Evolutionary conservation across 768 basidiomycete species (phyloP).

Genomic region (Naganishia vishniacii): DNA sequence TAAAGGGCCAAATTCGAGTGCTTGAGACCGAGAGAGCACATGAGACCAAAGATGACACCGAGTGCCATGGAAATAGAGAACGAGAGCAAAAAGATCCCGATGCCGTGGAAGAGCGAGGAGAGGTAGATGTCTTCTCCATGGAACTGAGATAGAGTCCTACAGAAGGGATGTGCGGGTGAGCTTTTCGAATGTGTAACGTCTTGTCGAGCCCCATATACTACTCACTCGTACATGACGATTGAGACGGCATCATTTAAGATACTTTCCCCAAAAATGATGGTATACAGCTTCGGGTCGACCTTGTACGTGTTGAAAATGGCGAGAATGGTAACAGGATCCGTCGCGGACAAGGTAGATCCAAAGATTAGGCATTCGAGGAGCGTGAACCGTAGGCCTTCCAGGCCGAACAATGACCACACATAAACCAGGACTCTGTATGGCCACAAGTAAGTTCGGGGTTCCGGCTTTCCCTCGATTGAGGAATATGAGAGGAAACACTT

Average conservation of each 20-base stretch:
- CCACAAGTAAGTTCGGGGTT: no score
- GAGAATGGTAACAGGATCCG: slow-evolving; percentile 94
- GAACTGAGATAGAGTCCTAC: slow-evolving; percentile 83
- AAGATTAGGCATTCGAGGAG: slow-evolving; percentile 92
- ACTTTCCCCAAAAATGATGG: slow-evolving; percentile 94
- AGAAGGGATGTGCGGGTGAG: not conserved
- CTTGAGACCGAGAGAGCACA: slow-evolving; percentile 85
- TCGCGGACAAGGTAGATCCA: slow-evolving; percentile 92
- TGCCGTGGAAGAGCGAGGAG: slow-evolving; percentile 84
- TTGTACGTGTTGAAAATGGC: slow-evolving; percentile 98
- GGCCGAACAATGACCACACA: slow-evolving; percentile 84
- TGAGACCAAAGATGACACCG: slow-evolving; percentile 84
- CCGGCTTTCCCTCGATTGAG: no score
- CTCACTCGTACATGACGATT: slow-evolving; percentile 99
- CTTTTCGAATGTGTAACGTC: not conserved
- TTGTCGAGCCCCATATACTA: slow-evolving; percentile 37
- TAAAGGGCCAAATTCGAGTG: slow-evolving; percentile 73
- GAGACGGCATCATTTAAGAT: slow-evolving; percentile 97
- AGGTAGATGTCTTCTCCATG: slow-evolving; percentile 79
- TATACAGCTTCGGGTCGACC: slow-evolving; percentile 95
- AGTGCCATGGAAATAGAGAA: slow-evolving; percentile 93
- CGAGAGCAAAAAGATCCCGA: slow-evolving; percentile 93
- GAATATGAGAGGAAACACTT: slow-evolving; percentile 47
- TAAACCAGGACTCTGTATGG: slow-evolving; percentile 82
- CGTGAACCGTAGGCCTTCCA: slow-evolving; percentile 78